Evolutionary conservation across 208 protist genomes (phyloP).

Genomic region (Leishmania aethiopica): DNA sequence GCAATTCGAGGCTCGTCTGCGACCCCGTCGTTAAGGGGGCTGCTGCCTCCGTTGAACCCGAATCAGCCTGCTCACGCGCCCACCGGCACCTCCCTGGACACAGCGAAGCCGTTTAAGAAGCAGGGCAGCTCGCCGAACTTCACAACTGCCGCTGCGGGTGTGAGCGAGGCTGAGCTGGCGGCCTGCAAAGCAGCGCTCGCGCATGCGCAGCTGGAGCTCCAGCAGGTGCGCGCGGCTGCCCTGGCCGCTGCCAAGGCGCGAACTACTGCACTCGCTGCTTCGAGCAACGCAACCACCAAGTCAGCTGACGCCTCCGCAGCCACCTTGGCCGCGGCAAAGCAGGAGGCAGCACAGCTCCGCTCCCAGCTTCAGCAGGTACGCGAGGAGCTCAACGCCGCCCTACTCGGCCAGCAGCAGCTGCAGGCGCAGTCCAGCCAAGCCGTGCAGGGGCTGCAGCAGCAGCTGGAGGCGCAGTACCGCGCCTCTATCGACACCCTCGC

Average conservation of each 20-base stretch:
- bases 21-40: background rate
- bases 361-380: slow-evolving; percentile 42
- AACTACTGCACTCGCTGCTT: background rate
- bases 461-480: slow-evolving; percentile 47
- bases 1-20: background rate
- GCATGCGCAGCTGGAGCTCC: slow-evolving; percentile 47
- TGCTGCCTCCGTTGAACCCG: slow-evolving; percentile 12
- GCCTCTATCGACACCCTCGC: slow-evolving; percentile 42
- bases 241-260: background rate
- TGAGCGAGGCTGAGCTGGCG: slow-evolving; percentile 28
- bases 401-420: slow-evolving; percentile 24
- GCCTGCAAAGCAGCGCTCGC: slow-evolving; percentile 49
- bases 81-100: background rate
- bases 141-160: background rate
- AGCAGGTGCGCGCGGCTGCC: slow-evolving; percentile 34
- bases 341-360: slow-evolving; percentile 30
- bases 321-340: slow-evolving; percentile 7
- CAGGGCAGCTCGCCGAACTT: background rate
- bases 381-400: slow-evolving; percentile 36
- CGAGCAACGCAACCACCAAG: background rate
- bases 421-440: slow-evolving; percentile 4
- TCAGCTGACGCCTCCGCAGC: background rate
- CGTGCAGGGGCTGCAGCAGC: slow-evolving; percentile 18
- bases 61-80: background rate
- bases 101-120: slow-evolving; percentile 2